These are phyloP conservation scores for Hypoxylon cercidicola DNA, from an alignment of 495 filamentous ascomycete genomes.

Conservation along the genomic window DNA sequence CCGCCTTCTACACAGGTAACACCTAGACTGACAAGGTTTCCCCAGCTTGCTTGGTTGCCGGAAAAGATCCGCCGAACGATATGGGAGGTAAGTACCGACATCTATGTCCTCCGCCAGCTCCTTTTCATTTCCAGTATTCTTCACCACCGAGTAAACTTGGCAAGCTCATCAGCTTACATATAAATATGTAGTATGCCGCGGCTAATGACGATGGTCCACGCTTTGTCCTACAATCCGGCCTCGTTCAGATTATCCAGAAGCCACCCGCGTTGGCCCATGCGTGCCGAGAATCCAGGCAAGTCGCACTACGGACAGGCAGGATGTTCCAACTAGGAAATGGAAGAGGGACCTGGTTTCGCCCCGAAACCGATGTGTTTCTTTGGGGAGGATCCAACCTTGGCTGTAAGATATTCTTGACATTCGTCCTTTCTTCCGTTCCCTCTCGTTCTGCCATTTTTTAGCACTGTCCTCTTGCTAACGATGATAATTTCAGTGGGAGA, in stretches of 20 bases:
- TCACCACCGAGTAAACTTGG: too few species aligned
- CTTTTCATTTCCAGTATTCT: too few species aligned
- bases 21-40: background rate
- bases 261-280: slow-evolving; percentile 12
- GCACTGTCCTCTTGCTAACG: slow-evolving; percentile 2
- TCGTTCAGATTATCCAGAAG: background rate
- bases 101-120: too few species aligned
- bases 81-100: background rate
- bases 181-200: slow-evolving; percentile 1
- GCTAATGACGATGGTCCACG: background rate
- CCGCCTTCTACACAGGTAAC: too few species aligned
- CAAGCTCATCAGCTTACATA: background rate
- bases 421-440: too few species aligned
- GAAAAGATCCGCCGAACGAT: background rate
- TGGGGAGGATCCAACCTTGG: background rate
- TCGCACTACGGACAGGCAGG: slow-evolving; percentile 1
- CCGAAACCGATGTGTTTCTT: slow-evolving; percentile 8
- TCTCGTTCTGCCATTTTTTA: background rate
- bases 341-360: slow-evolving; percentile 8
- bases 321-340: slow-evolving; percentile 11
- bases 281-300: background rate
- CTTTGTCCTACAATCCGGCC: background rate
- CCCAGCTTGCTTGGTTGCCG: slow-evolving; percentile 3
- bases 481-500: slow-evolving; percentile 16
- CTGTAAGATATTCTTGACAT: slow-evolving; percentile 16